Percentiles rank a stretch among this genome's conserved stretches.
Conservation (phyloP, 1,284 basidiomycete genomes). For the Ustilago sp. region DNA sequence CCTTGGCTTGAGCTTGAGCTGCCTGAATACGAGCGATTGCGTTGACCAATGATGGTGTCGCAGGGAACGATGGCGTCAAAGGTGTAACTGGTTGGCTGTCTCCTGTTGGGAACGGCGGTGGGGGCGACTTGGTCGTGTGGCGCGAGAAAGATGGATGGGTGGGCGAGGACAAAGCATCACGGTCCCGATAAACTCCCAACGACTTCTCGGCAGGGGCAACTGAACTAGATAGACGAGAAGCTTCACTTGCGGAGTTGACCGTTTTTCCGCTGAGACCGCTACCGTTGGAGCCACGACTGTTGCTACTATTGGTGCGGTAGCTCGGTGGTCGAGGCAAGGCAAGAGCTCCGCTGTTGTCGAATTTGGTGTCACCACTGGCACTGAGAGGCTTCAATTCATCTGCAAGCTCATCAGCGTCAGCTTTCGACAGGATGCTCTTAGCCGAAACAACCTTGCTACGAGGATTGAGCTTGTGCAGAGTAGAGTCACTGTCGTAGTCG, state of each 20-base stretch:
- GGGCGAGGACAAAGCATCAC: conserved; percentile 23
- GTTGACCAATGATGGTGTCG: conserved; percentile 60
- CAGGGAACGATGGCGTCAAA: conserved; percentile 35
- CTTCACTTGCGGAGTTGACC: neutral
- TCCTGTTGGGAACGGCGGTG: conserved; percentile 27
- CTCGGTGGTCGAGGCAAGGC: conserved; percentile 37
- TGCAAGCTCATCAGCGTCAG: conserved; percentile 25
- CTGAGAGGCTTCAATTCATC: conserved; percentile 27
- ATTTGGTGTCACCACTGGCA: conserved; percentile 21
- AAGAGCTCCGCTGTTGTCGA: conserved; percentile 15
- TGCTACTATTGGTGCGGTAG: conserved; percentile 47
- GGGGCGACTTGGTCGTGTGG: conserved; percentile 27
- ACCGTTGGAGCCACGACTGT: conserved; percentile 14
- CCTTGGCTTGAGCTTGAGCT: conserved; percentile 58
- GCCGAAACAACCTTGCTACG: conserved; percentile 20
- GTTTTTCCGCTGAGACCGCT: conserved; percentile 32
- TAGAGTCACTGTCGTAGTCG: conserved; percentile 51
- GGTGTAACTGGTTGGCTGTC: conserved; percentile 5
- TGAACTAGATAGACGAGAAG: neutral
- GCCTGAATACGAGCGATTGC: conserved; percentile 61
- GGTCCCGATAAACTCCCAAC: conserved; percentile 16
- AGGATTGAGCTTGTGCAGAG: conserved; percentile 17
- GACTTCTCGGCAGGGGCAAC: conserved; percentile 26
- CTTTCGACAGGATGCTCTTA: conserved; percentile 19
- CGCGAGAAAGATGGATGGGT: conserved; percentile 22